Percentiles rank a stretch among this genome's conserved stretches.
These are phyloP conservation scores for Aaosphaeria pasadenensis DNA, from an alignment of 2,329 filamentous ascomycete species.

Conservation along the genomic window DNA sequence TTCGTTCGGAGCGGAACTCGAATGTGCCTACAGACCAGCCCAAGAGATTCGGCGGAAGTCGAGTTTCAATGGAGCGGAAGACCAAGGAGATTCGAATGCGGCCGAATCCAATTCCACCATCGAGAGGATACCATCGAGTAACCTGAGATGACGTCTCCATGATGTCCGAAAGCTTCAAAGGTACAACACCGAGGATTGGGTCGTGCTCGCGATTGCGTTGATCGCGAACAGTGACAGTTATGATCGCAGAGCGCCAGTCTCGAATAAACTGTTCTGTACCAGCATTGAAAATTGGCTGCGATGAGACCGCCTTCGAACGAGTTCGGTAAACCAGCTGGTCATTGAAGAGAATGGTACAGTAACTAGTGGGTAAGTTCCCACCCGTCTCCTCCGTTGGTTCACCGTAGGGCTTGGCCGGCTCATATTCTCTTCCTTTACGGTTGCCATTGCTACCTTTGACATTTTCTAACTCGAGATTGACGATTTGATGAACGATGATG, in stretches of 20 bases:
- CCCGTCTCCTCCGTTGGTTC: conserved; percentile 83
- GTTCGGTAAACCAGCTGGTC: conserved; percentile 90
- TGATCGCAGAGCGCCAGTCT: conserved; percentile 85
- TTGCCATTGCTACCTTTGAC: conserved; percentile 81
- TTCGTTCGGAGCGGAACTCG: conserved; percentile 71
- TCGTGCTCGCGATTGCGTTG: conserved; percentile 88
- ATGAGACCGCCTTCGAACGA: conserved; percentile 88
- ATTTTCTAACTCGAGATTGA: conserved; percentile 89
- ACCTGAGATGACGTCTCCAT: conserved; percentile 82
- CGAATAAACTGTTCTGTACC: conserved; percentile 90
- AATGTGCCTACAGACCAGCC: conserved; percentile 97
- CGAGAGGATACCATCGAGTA: conserved; percentile 93
- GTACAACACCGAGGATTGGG: conserved; percentile 88
- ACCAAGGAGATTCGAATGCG: conserved; percentile 83
- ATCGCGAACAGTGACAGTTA: conserved; percentile 87
- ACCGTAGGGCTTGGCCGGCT: conserved; percentile 80
- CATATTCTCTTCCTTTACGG: conserved; percentile 80
- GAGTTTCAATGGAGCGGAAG: conserved; percentile 85
- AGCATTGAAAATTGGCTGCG: conserved; percentile 95
- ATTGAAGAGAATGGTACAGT: conserved; percentile 89
- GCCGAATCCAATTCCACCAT: conserved; percentile 88
- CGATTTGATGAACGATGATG: conserved; percentile 88
- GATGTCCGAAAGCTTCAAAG: conserved; percentile 83
- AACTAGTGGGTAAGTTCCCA: conserved; percentile 78
- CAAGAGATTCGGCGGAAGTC: conserved; percentile 77